Evolutionary conservation across 768 basidiomycete genomes (phyloP), one percentile per base, ranked within the genome.

Genomic region (Cubamyces lactineus): DNA sequence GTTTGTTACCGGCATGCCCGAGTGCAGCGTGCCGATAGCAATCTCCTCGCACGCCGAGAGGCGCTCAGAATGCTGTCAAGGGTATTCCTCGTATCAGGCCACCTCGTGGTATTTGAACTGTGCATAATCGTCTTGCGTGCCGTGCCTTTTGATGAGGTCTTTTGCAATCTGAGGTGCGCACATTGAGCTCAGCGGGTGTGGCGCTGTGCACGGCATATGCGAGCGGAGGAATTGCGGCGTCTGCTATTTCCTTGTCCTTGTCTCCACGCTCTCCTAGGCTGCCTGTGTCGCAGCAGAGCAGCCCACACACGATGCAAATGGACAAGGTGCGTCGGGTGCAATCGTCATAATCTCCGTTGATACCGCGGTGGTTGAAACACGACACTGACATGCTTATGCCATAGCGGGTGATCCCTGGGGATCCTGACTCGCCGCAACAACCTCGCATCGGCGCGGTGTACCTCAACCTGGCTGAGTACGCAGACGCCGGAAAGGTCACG

Each of bases 401-500:
- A 28, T 78, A 89, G 75, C 82, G 83, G n/a, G 81, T 87, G 34
- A 76, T 83, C 42, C 76, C 78, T 1, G 82, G 82, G 45, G 88
- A 87, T 66, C 79, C 82, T 5, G 75, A 82, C 54, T 75, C 81
- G 7, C 83, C 86, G 1, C 78, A 78, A 16, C 84, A 87, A 57
- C 84, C 85, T 2, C 81, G 84, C 7, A 78, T 91, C 2, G 91
- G 91, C 2, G 79, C 79, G 6, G 79, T 92, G 7, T 79, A 83
- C 66, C 79, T 93, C 59, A 88, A 93, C 69, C 79, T 93, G 1
- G 86, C 91, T 0, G 87, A 92, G 69, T 93, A 91, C 66, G 87
- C 85, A 15, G 79, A 81, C 49, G 83, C 75, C 1, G 83, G 86
- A 39, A 66, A 72, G 11, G 80, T 91, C 24, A 84, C 84, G 11